Conservation (phyloP, 2,329 filamentous ascomycete genomes). For the Trichoderma citrinoviride region DNA sequence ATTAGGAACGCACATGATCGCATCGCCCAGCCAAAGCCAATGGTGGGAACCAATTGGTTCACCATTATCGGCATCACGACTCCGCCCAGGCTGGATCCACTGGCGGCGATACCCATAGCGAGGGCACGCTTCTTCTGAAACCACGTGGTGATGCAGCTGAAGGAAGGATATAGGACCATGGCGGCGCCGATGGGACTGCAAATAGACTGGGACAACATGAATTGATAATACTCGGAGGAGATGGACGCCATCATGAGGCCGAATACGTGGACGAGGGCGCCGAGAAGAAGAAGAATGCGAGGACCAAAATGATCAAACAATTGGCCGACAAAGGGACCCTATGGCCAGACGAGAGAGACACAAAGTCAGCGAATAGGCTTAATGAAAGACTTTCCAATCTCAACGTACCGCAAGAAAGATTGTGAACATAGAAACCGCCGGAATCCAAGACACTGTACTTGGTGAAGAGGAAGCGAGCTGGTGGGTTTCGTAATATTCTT, state of each 20-base stretch:
- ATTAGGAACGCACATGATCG: neutral
- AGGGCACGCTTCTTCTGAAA: neutral
- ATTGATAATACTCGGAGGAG: neutral
- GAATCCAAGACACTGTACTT: neutral
- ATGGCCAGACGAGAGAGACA: neutral
- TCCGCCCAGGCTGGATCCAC: neutral
- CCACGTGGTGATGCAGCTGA: slow-evolving; percentile 4
- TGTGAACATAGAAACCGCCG: neutral
- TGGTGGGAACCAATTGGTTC: neutral
- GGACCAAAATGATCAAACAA: neutral
- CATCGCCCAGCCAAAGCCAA: neutral
- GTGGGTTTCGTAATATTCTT: neutral
- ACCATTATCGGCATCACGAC: neutral
- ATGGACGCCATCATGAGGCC: neutral
- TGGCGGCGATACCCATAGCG: neutral
- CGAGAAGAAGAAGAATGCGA: neutral
- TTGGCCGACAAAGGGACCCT: neutral
- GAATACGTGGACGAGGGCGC: neutral
- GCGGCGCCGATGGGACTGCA: neutral
- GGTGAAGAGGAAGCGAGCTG: neutral
- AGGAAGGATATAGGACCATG: neutral
- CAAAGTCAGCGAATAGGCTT: neutral
- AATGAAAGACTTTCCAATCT: too few relatives aligned
- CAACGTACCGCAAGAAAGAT: neutral
- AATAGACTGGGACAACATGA: neutral